Evolutionary conservation across 495 filamentous ascomycete species (phyloP).

Genomic region (Recurvomyces mirabilis): DNA sequence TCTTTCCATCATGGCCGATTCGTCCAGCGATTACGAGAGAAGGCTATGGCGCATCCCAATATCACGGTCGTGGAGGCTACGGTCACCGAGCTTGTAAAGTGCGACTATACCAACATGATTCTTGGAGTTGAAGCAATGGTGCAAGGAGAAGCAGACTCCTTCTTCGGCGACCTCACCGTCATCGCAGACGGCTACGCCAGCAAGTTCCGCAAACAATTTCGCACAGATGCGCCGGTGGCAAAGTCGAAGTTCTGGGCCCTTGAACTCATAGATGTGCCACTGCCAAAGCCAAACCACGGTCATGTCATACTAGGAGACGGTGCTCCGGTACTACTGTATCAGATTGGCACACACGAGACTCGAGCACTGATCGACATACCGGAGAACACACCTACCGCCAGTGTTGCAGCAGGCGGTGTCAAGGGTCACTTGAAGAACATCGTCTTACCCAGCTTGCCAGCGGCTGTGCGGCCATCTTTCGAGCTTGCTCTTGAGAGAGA

Average conservation of each 20-base stretch:
- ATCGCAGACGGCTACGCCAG: slow-evolving; percentile 89
- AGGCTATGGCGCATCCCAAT: slow-evolving; percentile 30
- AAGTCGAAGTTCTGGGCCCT: slow-evolving; percentile 82
- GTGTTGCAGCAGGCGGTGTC: slow-evolving; percentile 61
- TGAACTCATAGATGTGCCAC: slow-evolving; percentile 74
- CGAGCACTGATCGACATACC: slow-evolving; percentile 86
- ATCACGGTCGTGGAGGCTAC: slow-evolving; percentile 41
- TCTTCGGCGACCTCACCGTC: slow-evolving; percentile 78
- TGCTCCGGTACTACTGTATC: slow-evolving; percentile 82
- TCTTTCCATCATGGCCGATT: slow-evolving; percentile 39
- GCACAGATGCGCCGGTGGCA: slow-evolving; percentile 54
- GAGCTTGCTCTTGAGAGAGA: slow-evolving; percentile 61
- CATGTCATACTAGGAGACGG: slow-evolving; percentile 77
- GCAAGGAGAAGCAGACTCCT: slow-evolving; percentile 50
- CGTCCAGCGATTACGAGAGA: slow-evolving; percentile 30
- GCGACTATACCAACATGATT: slow-evolving; percentile 36
- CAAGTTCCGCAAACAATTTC: slow-evolving; percentile 77
- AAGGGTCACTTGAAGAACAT: slow-evolving; percentile 67
- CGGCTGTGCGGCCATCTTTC: slow-evolving; percentile 63
- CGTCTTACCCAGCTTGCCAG: slow-evolving; percentile 66
- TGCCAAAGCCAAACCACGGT: slow-evolving; percentile 63
- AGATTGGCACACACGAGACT: slow-evolving; percentile 93
- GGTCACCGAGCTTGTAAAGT: slow-evolving; percentile 36
- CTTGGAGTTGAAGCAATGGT: slow-evolving; percentile 66
- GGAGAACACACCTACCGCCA: slow-evolving; percentile 60